phyloP scores from a whole-genome alignment of 352 stramenopile species.

The Poterioochromonas sp. region DNA sequence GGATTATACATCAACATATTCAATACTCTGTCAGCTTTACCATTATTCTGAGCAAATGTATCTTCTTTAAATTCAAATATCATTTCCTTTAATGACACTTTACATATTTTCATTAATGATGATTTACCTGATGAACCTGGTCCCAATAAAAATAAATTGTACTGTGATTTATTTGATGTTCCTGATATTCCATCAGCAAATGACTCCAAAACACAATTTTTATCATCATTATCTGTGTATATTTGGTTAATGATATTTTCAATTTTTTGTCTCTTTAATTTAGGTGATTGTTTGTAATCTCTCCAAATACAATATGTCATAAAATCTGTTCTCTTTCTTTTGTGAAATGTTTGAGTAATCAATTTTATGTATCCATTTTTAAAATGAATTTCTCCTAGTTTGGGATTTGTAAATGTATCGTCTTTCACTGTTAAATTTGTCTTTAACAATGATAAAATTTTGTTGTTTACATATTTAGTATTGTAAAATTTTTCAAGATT shows the following conservation, averaged over 20 bases:
- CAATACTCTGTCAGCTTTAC: not conserved
- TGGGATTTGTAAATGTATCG: not conserved
- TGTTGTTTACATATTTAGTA: not conserved
- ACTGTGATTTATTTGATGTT: not conserved
- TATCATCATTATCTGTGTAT: not conserved
- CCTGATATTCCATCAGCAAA: not conserved
- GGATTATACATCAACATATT: not conserved
- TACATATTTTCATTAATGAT: not conserved
- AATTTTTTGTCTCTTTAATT: not conserved
- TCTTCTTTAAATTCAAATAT: not conserved
- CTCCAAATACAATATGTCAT: not conserved
- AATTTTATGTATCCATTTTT: slow-evolving; percentile 11
- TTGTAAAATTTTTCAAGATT: not conserved
- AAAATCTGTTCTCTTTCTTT: not conserved
- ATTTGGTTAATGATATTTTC: not conserved
- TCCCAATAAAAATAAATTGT: slow-evolving; percentile 1
- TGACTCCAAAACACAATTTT: not conserved
- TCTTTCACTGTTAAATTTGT: not conserved
- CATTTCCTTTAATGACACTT: not conserved
- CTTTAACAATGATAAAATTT: not conserved
- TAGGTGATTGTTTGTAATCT: not conserved
- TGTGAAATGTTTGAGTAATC: not conserved
- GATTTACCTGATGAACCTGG: not conserved
- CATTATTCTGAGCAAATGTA: not conserved
- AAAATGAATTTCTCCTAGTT: slow-evolving; percentile 10